Base-by-base conservation (phyloP, 2,329 filamentous ascomycete species). In the Bipolaris gigantea region DNA sequence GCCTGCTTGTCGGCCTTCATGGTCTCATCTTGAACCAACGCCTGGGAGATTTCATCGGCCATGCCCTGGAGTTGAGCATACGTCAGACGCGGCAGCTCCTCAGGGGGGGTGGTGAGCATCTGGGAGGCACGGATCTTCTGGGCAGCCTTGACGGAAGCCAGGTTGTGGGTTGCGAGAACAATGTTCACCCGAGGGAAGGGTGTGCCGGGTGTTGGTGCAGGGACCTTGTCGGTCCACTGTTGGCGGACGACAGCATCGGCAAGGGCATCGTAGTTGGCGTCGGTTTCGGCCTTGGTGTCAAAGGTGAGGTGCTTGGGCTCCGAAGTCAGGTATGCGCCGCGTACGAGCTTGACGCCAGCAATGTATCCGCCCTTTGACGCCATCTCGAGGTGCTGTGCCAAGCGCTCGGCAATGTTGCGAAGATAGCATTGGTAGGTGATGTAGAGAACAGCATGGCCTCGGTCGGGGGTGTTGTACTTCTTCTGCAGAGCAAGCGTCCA, bases 31-130 rank as follows among this genome's bases (percentile, higher is more conserved):
- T 82, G 75, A 15, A 85, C 70, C 0, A 85, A 71, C 3, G 76
- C 75, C 61, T 82, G 81, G 53, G 88, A 91, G 48, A 97, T 86
- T 71, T 97, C 92, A 64, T 97, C 93, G 1, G 93, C 93, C 93
- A 97, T 97, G 36, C 93, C 92, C 78, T 93, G 89, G 1, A 97
- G 83, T 76, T 97, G 92, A 2, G 89, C 89, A 72, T 90, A 92
- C 0, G 76, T 74, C 9, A 85, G 74, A 2, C 64, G 58, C 0
- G 69, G 69, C 1, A 72, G 62, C 1, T 55, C 38, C 16, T 59
- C 48, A 36, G 56, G 79, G 56, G 36, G 73, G 68, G 4, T 66
- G 68, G 53, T 44, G 30, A 39, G 64, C 61, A 25, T 61, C 45
- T 83, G 81, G 18, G 75, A 61, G 40, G 78, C 75, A 47, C 81